Evolutionary conservation across 352 stramenopile species (phyloP), one percentile per base, ranked within the genome.

Genomic region (Blastocystis hominis): DNA sequence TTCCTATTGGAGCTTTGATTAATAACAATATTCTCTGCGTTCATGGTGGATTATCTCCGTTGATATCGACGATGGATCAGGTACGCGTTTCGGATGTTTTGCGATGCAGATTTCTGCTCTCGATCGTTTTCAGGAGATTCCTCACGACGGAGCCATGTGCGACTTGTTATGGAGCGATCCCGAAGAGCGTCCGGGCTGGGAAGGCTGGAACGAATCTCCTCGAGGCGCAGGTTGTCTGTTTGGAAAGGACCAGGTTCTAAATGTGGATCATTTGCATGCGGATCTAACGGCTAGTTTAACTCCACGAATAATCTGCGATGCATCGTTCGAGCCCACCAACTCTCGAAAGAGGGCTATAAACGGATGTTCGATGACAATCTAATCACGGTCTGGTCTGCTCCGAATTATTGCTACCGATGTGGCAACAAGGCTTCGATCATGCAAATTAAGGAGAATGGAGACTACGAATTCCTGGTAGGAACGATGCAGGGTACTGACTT

Each of bases 11-110:
- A 47, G 97, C 97, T 53, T 97, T 99, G 90, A 98, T 99, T 88
- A 96, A 98, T 88, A 94, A 98, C 92, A 97, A 97, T 89, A 98
- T 99, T 79, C 98, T 99, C 90, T 98, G 95, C 88, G 94, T 99
- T 38, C 97, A 99, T 90, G 97, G 97, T 30, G 97, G 97, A 61
- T 91, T 99, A 17, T 98, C 94, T 61, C 89, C 89, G 20, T 61
- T 86, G 62, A 90, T 91, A 89, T 94, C 94, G 89, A 95, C 93
- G 62, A 90, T 96, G 15, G 93, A 96, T 90, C 93, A 96, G 89
- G 90, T 93, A 44, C 9, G 34, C 38, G n/a, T 89, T 89, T 88
- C 44, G 20, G 6, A 34, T 88, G 20, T 61, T 88, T 53, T 86
- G 59, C 7, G 40, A 61, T 47, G 20, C 46, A 90, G 81, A 90